Percentiles rank a stretch among this genome's conserved stretches.
These are phyloP conservation scores for Fusarium verticillioides DNA, from an alignment of 2,329 filamentous ascomycete genomes.

Conservation along the genomic window DNA sequence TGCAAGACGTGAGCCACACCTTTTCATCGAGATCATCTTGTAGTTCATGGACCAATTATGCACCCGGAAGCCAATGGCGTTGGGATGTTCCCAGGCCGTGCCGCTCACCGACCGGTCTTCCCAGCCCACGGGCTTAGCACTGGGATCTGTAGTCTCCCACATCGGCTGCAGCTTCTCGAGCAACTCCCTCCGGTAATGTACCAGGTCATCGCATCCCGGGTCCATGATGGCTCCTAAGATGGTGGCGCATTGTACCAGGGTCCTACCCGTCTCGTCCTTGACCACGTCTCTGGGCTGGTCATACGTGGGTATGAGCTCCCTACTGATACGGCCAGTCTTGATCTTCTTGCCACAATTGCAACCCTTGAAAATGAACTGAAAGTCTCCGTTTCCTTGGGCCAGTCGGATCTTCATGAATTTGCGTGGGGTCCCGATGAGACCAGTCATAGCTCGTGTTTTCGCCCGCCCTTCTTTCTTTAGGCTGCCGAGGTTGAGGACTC, in stretches of 20 bases:
- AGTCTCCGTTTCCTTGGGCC: neutral
- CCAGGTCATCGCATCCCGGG: neutral
- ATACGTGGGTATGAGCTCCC: neutral
- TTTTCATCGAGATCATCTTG: neutral
- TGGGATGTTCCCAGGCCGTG: neutral
- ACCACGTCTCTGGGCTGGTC: neutral
- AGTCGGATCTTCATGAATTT: neutral
- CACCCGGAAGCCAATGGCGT: neutral
- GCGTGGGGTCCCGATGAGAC: neutral
- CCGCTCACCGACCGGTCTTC: neutral
- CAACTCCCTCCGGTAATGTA: accelerated
- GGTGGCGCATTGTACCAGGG: neutral
- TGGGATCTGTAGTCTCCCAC: neutral
- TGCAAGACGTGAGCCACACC: neutral
- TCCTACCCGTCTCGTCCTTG: neutral
- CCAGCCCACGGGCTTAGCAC: neutral
- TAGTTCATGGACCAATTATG: neutral
- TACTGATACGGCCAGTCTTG: neutral
- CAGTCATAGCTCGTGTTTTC: neutral
- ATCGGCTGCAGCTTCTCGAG: neutral
- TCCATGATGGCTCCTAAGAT: neutral
- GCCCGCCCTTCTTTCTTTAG: neutral
- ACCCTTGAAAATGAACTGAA: neutral
- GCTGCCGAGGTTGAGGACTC: neutral
- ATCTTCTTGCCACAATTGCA: neutral